Percentiles rank a stretch among this genome's conserved stretches.
Conservation (phyloP, 352 stramenopile genomes). For the Pythium biforme region DNA sequence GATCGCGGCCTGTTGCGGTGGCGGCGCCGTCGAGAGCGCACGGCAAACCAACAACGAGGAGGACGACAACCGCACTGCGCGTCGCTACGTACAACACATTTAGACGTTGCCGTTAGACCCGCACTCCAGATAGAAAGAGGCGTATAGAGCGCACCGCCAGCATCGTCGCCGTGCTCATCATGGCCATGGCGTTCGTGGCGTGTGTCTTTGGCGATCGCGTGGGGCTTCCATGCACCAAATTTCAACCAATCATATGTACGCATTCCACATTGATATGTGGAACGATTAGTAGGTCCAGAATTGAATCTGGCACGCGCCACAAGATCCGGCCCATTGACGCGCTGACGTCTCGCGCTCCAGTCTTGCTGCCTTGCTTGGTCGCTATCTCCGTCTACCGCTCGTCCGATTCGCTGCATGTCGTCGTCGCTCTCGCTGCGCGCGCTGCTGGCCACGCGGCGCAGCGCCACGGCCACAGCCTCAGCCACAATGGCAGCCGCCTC, state of each 20-base stretch:
- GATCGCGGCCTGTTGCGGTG: constrained; percentile 37
- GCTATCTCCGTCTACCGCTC: not conserved
- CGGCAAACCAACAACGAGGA: not conserved
- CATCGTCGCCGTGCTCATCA: not conserved
- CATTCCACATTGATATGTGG: constrained; percentile 2
- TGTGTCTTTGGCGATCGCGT: not conserved
- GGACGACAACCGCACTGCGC: not conserved
- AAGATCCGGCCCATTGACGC: not conserved
- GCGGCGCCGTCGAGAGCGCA: not conserved
- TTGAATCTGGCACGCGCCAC: not conserved
- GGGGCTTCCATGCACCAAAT: no score
- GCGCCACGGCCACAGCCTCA: not conserved
- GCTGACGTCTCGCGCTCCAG: not conserved
- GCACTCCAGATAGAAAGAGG: not conserved
- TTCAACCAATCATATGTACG: not conserved
- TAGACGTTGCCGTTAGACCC: no score
- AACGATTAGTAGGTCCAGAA: not conserved
- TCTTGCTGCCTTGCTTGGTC: not conserved
- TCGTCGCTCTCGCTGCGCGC: constrained; percentile 20
- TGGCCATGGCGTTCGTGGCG: not conserved
- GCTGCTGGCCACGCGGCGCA: constrained; percentile 18
- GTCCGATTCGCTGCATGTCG: constrained; percentile 1
- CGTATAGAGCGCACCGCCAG: not conserved
- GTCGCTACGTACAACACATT: not conserved
- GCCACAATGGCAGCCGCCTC: not conserved